phyloP scores from a whole-genome alignment of 2,329 filamentous ascomycete genomes.

The Trichoderma oligosporum region DNA sequence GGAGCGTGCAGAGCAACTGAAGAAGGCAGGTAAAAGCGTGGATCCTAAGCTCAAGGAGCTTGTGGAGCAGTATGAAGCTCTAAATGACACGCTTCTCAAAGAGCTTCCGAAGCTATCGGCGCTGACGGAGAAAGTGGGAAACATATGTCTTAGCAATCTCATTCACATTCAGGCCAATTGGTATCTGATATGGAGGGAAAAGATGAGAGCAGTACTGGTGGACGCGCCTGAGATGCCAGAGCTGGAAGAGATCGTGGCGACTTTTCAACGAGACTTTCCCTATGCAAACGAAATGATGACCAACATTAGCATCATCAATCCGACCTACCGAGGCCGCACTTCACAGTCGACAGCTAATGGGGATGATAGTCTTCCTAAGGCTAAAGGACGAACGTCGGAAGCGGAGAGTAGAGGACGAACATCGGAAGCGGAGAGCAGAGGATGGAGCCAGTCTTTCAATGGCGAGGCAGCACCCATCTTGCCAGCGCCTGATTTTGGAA shows the following conservation, averaged over 20 bases:
- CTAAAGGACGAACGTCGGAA: constrained; percentile 39
- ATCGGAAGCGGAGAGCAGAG: constrained; percentile 4
- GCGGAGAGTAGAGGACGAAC: background rate
- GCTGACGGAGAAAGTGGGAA: constrained; percentile 78
- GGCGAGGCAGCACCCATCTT: constrained; percentile 60
- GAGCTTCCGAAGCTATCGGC: constrained; percentile 81
- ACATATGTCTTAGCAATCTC: constrained; percentile 77
- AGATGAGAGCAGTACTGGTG: constrained; percentile 70
- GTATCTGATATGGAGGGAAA: constrained; percentile 79
- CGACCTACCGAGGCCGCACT: constrained; percentile 57
- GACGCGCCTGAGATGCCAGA: constrained; percentile 60
- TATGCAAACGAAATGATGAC: constrained; percentile 69
- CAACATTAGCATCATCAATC: constrained; percentile 74
- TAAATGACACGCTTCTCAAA: constrained; percentile 90
- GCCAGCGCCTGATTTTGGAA: constrained; percentile 63
- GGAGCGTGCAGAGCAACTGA: constrained; percentile 73
- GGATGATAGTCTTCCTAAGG: constrained; percentile 47
- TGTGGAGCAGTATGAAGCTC: constrained; percentile 82
- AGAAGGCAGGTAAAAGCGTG: constrained; percentile 76
- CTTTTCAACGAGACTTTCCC: constrained; percentile 75
- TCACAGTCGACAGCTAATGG: constrained; percentile 58
- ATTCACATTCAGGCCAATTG: constrained; percentile 79
- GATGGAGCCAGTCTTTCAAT: constrained; percentile 56
- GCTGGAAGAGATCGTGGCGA: constrained; percentile 67
- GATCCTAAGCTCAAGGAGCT: constrained; percentile 82